These are phyloP conservation scores for Lichenothelia convexa DNA, from an alignment of 495 filamentous ascomycete genomes.

Conservation along the genomic window DNA sequence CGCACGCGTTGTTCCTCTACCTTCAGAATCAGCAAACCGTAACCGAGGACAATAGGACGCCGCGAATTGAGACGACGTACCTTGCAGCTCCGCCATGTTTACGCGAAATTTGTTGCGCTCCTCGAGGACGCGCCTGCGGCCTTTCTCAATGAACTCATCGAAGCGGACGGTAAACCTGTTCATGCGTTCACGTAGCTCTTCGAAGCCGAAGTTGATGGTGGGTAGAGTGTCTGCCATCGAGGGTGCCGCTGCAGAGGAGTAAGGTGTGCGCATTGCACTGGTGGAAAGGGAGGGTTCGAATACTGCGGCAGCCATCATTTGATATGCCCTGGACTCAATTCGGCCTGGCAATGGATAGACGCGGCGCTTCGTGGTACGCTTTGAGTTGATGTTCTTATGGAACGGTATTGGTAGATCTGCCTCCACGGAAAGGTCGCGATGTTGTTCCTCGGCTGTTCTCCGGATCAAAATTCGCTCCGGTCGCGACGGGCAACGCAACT, in stretches of 20 bases:
- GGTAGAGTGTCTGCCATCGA: constrained; percentile 71
- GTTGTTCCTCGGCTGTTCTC: too few relatives aligned
- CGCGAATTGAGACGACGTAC: constrained; percentile 27
- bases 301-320: too few relatives aligned
- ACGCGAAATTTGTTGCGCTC: constrained; percentile 88
- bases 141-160: constrained; percentile 82
- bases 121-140: constrained; percentile 71
- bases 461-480: too few relatives aligned
- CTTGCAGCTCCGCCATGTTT: constrained; percentile 76
- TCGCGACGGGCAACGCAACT: too few relatives aligned
- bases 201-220: constrained; percentile 87
- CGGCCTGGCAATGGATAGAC: too few relatives aligned
- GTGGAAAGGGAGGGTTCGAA: constrained; percentile 66
- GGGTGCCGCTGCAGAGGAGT: constrained; percentile 34
- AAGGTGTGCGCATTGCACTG: constrained; percentile 52
- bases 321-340: too few relatives aligned
- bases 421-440: too few relatives aligned
- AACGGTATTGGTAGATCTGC: too few relatives aligned
- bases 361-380: too few relatives aligned
- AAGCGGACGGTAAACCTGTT: constrained; percentile 79
- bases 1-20: constrained; percentile 86
- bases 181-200: constrained; percentile 90
- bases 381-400: too few relatives aligned
- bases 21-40: neutral
- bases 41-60: too few relatives aligned